phyloP scores from a whole-genome alignment of 169 alveolate species.

The Cyclospora cayetanensis region DNA sequence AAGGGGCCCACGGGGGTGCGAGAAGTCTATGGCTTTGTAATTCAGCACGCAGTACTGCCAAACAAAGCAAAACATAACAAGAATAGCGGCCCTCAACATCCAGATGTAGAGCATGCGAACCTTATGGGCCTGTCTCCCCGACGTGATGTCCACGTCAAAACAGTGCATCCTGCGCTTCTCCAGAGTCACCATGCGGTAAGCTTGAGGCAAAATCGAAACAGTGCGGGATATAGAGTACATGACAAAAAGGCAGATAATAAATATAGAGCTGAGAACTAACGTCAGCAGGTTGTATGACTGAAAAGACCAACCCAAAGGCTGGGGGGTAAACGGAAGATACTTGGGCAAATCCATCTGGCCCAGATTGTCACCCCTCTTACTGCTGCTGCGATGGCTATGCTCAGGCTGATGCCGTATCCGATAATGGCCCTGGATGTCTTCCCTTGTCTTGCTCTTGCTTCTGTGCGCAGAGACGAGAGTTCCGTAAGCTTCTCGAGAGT shows the following conservation, averaged over 20 bases:
- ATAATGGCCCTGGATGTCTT: too few relatives aligned
- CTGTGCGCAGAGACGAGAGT: too few relatives aligned
- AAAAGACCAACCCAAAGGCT: slow-evolving; percentile 61
- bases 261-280: slow-evolving; percentile 49
- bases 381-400: too few relatives aligned
- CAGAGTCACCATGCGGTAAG: slow-evolving; percentile 67
- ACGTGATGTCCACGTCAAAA: slow-evolving; percentile 69
- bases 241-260: slow-evolving; percentile 47
- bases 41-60: slow-evolving; percentile 69
- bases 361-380: too few relatives aligned
- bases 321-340: slow-evolving; percentile 36
- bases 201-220: slow-evolving; percentile 70
- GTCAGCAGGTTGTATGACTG: slow-evolving; percentile 69
- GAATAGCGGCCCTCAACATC: slow-evolving; percentile 66
- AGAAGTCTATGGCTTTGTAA: slow-evolving; percentile 59
- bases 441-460: too few relatives aligned
- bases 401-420: too few relatives aligned
- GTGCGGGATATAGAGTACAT: slow-evolving; percentile 65
- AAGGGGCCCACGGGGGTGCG: slow-evolving; percentile 35
- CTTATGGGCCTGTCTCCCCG: slow-evolving; percentile 66
- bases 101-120: slow-evolving; percentile 70
- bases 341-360: slow-evolving; percentile 33
- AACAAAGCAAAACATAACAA: slow-evolving; percentile 65
- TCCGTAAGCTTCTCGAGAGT: too few relatives aligned
- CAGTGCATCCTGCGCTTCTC: slow-evolving; percentile 68